phyloP scores from a whole-genome alignment of 1,284 basidiomycete species.

The Cutaneotrichosporon dermatis region DNA sequence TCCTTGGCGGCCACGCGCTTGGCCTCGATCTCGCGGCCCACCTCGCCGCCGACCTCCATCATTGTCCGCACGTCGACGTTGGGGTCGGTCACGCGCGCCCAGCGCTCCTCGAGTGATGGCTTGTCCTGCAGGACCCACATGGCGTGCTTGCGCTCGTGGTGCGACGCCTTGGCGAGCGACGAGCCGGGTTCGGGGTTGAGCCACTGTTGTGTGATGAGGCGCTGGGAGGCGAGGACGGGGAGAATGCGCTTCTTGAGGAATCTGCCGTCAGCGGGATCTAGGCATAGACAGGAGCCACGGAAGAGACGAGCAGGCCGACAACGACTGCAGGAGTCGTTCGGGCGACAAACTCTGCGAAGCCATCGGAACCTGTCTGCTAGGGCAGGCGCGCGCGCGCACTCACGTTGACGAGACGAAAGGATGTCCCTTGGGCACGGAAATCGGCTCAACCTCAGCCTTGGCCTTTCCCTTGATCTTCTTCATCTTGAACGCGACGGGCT shows the following conservation, averaged over 20 bases:
- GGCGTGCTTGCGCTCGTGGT: conserved; percentile 4
- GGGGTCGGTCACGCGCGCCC: not conserved
- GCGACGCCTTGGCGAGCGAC: not conserved
- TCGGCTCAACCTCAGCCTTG: conserved; percentile 4
- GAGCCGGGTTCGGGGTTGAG: not conserved
- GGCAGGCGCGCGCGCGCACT: conserved; percentile 14
- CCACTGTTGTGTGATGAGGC: conserved; percentile 29
- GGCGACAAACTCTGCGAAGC: too few species aligned
- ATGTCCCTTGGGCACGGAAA: conserved; percentile 32
- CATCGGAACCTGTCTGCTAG: not conserved
- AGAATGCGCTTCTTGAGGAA: conserved; percentile 42
- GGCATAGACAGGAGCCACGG: not conserved
- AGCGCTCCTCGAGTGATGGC: not conserved
- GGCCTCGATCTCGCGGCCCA: not conserved
- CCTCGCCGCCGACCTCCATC: not conserved
- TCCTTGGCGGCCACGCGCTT: conserved; percentile 3
- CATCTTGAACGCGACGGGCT: not conserved
- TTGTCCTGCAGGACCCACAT: conserved; percentile 10
- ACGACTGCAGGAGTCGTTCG: too few species aligned
- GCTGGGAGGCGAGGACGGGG: conserved; percentile 33
- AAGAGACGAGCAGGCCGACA: too few species aligned
- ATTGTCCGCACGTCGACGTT: conserved; percentile 11
- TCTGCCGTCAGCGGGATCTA: conserved; percentile 20
- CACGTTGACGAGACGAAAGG: conserved; percentile 40
- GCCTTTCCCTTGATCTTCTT: conserved; percentile 12